A percentile compares a stretch with the other conserved stretches of the same genome.
Evolutionary conservation across 768 basidiomycete genomes (phyloP).

Genomic region (Collybia nuda): DNA sequence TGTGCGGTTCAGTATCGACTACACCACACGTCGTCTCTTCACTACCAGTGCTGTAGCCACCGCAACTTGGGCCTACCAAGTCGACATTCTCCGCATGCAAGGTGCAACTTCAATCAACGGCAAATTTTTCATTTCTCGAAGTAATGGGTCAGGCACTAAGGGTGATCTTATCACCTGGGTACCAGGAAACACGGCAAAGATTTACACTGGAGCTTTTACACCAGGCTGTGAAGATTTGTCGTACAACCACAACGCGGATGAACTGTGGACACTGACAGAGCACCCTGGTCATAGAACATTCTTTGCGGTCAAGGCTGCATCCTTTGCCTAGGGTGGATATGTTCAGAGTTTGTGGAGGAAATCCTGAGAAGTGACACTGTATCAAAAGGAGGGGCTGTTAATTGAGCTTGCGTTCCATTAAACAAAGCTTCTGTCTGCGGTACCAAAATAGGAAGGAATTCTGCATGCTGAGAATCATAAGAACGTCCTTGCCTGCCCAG

Average conservation of each 20-base stretch:
- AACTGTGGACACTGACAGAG: constrained; percentile 10
- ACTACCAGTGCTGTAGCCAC: constrained; percentile 9
- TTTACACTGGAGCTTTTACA: constrained; percentile 4
- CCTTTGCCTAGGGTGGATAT: no score
- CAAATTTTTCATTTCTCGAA: constrained; percentile 12
- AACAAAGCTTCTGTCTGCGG: no score
- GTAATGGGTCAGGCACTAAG: constrained; percentile 9
- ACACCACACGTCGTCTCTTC: constrained; percentile 9
- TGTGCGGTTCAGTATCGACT: constrained; percentile 11
- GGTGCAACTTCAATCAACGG: constrained; percentile 12
- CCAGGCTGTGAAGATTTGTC: constrained; percentile 10
- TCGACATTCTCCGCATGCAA: constrained; percentile 14
- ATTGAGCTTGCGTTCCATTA: no score
- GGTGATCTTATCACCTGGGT: constrained; percentile 12
- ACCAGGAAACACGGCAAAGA: background rate
- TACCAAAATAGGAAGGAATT: no score
- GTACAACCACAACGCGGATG: constrained; percentile 9
- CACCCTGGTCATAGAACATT: constrained; percentile 6
- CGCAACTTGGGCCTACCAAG: constrained; percentile 13
- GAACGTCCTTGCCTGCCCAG: no score
- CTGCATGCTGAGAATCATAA: no score
- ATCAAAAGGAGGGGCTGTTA: no score
- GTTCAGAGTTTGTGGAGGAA: no score
- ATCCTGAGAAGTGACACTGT: no score
- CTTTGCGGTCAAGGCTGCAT: constrained; percentile 4